Percentiles rank a stretch among this genome's conserved stretches.
phyloP scores from a whole-genome alignment of 1,139 yeast species.

The Suhomyces bolitotheri region DNA sequence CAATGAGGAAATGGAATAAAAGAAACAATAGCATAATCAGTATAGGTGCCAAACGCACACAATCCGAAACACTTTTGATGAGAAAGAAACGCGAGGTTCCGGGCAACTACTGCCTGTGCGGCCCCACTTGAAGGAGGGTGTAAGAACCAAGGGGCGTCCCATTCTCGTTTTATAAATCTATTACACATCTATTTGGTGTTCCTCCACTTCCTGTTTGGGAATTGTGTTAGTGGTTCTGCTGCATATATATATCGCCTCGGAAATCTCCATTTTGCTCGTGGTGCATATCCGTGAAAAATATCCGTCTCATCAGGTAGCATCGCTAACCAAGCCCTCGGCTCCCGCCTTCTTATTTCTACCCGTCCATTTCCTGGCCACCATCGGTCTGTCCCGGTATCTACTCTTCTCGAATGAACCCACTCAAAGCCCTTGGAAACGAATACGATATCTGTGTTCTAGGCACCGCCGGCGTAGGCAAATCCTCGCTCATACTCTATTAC shows the following conservation, averaged over 20 bases:
- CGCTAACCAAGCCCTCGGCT: neutral
- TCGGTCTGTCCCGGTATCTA: neutral
- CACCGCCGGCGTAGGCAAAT: slow-evolving; percentile 30
- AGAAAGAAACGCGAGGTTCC: neutral
- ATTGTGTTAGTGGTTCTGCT: no score
- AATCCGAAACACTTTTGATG: neutral
- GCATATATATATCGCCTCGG: no score
- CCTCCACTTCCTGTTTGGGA: no score
- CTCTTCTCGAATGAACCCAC: slow-evolving; percentile 16
- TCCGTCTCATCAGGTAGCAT: neutral
- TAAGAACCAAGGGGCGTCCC: no score
- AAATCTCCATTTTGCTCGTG: neutral
- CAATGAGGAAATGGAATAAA: slow-evolving; percentile 1
- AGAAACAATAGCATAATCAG: neutral
- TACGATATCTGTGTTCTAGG: slow-evolving; percentile 41
- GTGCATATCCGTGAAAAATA: neutral
- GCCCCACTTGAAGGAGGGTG: no score
- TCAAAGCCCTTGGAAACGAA: slow-evolving; percentile 24
- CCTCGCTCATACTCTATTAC: slow-evolving; percentile 29
- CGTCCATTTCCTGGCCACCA: neutral
- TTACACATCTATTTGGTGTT: no score
- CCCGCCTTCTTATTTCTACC: neutral
- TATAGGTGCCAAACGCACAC: neutral
- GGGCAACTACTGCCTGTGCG: no score
- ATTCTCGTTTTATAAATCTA: no score